Evolutionary conservation across 306 rosid genomes (phyloP).

Genomic region (Vigna nakashimae): DNA sequence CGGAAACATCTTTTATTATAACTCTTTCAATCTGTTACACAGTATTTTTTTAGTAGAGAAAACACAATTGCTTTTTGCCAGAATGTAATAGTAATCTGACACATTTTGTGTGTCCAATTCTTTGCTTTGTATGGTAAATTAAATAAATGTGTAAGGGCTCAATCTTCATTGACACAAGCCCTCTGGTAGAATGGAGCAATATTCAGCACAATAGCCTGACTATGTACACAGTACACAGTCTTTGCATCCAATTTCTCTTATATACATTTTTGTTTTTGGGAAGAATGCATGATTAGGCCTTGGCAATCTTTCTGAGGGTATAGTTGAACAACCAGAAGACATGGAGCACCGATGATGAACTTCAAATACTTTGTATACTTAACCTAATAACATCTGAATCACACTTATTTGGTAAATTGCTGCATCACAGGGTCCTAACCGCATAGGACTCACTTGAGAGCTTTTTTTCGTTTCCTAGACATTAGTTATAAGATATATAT

Average conservation of each 20-base stretch:
- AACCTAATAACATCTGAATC: conserved; percentile 35
- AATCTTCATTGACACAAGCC: conserved; percentile 44
- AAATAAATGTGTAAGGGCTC: conserved; percentile 41
- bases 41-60: conserved; percentile 3
- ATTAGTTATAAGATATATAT: conserved; percentile 50
- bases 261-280: conserved; percentile 49
- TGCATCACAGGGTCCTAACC: conserved; percentile 45
- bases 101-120: conserved; percentile 36
- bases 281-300: conserved; percentile 28
- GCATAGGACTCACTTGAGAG: conserved; percentile 56
- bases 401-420: conserved; percentile 47
- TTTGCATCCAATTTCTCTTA: conserved; percentile 52
- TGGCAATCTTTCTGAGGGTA: conserved; percentile 39
- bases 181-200: conserved; percentile 48
- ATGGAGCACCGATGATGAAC: conserved; percentile 29
- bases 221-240: conserved; percentile 55
- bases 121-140: neutral
- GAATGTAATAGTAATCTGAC: conserved; percentile 26
- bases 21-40: conserved; percentile 45
- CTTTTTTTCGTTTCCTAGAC: conserved; percentile 54
- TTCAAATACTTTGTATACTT: conserved; percentile 34
- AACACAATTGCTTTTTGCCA: conserved; percentile 34
- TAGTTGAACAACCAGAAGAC: conserved; percentile 37
- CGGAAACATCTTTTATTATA: conserved; percentile 35
- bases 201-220: conserved; percentile 44